Evolutionary conservation across 2,329 filamentous ascomycete species (phyloP), one percentile per base, ranked within the genome.

Genomic region (Colletotrichum chrysophilum): DNA sequence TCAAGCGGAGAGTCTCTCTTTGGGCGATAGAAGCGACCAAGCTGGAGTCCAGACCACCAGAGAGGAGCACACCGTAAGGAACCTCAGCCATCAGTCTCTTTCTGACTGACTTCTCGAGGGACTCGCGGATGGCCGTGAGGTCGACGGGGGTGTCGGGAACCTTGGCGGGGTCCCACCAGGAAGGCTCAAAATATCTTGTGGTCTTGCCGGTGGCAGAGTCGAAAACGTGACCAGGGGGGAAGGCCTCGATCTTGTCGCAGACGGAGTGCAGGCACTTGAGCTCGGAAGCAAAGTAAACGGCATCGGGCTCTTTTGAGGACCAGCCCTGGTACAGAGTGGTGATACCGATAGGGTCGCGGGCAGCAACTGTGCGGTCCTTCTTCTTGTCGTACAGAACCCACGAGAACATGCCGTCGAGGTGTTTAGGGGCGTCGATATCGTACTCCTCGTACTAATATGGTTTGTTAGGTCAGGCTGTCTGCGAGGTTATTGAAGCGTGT

Each of bases 81-180:
- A 99, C 97, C 87, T 99, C 97, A 26, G 97, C 97, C 97, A 99
- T 99, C 84, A 99, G 90, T 79, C 97, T 94, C 89, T 99, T 99
- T 82, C 96, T 93, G 73, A 99, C 97, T 13, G 97, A 93, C 86
- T 93, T 94, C 89, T 98, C 97, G 76, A 99, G 90, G 2, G 94
- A 93, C 83, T 94, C 91, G 79, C 97, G 92, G 80, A 99, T 90
- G 69, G 92, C 84, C 89, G 94, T 97, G 84, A 96, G 93, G 87
- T 98, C 95, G 76, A 98, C 88, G 0, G 96, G 95, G 21, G 90
- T 93, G 69, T 93, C 89, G 18, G 97, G 97, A 52, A 98, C 91
- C 82, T 91, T 94, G 81, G 89, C 87, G 58, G 94, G 92, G 81
- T 99, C 95, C 92, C 96, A 96, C 97, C 97, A 99, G 77, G 92